Evolutionary conservation across 768 basidiomycete genomes (phyloP).

Genomic region (Cyclocybe cylindracea): DNA sequence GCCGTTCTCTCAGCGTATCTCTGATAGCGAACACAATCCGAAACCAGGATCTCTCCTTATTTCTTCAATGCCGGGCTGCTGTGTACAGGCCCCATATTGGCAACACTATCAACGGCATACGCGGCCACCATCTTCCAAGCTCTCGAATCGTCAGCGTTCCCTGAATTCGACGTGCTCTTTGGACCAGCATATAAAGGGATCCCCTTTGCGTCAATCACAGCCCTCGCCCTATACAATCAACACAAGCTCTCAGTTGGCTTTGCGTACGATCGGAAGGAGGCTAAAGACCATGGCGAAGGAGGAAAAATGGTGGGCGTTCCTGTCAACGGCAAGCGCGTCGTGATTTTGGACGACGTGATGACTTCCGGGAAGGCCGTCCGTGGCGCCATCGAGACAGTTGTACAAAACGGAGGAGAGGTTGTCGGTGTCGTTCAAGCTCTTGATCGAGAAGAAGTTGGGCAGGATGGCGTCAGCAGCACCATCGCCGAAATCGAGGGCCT

Average conservation of each 20-base stretch:
- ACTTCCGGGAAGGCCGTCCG: constrained; percentile 90
- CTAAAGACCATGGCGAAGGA: constrained; percentile 95
- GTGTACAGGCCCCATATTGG: constrained; percentile 79
- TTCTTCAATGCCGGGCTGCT: constrained; percentile 96
- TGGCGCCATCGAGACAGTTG: constrained; percentile 76
- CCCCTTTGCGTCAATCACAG: constrained; percentile 84
- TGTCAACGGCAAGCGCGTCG: constrained; percentile 77
- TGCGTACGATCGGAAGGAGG: constrained; percentile 94
- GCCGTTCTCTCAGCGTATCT: neutral
- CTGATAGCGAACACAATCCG: too few relatives aligned
- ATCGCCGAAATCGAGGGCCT: constrained; percentile 81
- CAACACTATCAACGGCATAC: constrained; percentile 78
- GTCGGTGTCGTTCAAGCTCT: constrained; percentile 88
- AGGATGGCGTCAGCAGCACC: constrained; percentile 67
- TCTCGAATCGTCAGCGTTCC: constrained; percentile 31
- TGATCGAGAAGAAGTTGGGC: constrained; percentile 84
- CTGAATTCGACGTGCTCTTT: constrained; percentile 80
- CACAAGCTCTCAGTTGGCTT: constrained; percentile 70
- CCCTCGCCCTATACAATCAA: constrained; percentile 69
- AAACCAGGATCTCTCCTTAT: constrained; percentile 81
- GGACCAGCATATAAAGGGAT: constrained; percentile 99
- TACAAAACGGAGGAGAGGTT: constrained; percentile 69
- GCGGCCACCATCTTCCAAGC: constrained; percentile 74
- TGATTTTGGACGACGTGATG: constrained; percentile 96
- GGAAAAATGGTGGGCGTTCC: constrained; percentile 87